phyloP scores from a whole-genome alignment of 306 rosid species.

The Prunus davidiana region DNA sequence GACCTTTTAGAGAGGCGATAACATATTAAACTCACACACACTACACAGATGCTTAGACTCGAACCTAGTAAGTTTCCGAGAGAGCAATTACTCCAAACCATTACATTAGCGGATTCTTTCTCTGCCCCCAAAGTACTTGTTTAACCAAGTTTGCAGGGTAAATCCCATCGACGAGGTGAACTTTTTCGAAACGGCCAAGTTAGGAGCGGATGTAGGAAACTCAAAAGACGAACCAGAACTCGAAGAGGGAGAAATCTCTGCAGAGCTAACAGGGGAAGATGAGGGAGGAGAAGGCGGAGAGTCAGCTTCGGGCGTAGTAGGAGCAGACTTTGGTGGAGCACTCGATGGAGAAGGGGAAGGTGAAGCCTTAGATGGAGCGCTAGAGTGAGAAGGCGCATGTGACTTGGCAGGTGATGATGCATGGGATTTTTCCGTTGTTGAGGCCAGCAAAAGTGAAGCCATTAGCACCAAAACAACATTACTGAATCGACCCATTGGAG shows the following conservation, averaged over 20 bases:
- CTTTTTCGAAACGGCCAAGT: conserved; percentile 3
- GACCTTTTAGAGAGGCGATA: too few species aligned
- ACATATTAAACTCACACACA: too few species aligned
- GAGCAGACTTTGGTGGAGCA: too few species aligned
- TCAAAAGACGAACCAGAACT: neutral
- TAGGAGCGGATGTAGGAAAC: neutral
- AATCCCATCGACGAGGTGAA: conserved; percentile 23
- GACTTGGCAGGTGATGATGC: neutral
- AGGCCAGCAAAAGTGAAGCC: conserved; percentile 17
- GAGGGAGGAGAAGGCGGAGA: conserved; percentile 25
- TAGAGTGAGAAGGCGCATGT: neutral
- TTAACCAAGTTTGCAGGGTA: conserved; percentile 25
- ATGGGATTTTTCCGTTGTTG: conserved; percentile 1
- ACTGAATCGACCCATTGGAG: neutral
- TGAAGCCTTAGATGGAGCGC: conserved; percentile 3
- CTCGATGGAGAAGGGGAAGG: too few species aligned
- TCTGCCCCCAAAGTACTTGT: neutral
- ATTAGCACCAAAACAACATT: neutral
- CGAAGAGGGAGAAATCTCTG: neutral
- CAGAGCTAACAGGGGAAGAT: neutral
- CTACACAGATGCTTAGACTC: too few species aligned
- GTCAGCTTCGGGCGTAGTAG: neutral
- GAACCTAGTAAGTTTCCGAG: too few species aligned
- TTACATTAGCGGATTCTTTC: too few species aligned
- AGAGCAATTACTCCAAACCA: too few species aligned